Conservation (phyloP, 2,329 filamentous ascomycete species). For the Trichophyton benhamiae region DNA sequence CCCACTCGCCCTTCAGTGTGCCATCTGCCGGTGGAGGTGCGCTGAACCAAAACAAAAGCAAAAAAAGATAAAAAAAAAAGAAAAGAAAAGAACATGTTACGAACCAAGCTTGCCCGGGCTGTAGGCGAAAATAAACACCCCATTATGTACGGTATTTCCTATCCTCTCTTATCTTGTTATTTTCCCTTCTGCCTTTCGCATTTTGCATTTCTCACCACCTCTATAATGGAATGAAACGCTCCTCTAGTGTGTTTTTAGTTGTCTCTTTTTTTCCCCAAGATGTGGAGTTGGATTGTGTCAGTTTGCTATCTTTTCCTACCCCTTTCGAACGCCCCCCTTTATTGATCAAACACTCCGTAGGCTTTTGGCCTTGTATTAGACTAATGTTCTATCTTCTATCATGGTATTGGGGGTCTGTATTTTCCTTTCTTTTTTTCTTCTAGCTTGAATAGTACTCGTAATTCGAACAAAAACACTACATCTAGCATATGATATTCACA, state of each 20-base stretch:
- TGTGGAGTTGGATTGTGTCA: slow-evolving; percentile 3
- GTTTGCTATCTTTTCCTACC: neutral
- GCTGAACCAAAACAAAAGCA: neutral
- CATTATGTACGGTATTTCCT: slow-evolving; percentile 4
- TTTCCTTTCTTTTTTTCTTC: neutral
- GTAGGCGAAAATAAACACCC: neutral
- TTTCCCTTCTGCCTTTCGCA: neutral
- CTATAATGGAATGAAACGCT: slow-evolving; percentile 2
- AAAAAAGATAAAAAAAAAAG: neutral
- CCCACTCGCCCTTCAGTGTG: neutral
- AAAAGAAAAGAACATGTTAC: neutral
- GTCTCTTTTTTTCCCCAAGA: neutral
- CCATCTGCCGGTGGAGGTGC: neutral
- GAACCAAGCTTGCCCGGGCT: neutral
- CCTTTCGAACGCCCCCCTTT: neutral
- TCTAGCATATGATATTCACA: no score
- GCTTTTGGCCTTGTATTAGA: slow-evolving; percentile 1
- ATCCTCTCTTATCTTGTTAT: neutral
- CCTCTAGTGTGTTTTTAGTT: neutral
- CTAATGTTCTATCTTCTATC: neutral
- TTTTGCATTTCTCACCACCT: neutral
- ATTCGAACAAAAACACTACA: neutral
- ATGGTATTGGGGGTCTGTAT: neutral
- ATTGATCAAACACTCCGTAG: neutral
- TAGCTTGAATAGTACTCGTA: neutral